Evolutionary conservation across 2,329 filamentous ascomycete genomes (phyloP).

Genomic region (Epichloe gansuensis): DNA sequence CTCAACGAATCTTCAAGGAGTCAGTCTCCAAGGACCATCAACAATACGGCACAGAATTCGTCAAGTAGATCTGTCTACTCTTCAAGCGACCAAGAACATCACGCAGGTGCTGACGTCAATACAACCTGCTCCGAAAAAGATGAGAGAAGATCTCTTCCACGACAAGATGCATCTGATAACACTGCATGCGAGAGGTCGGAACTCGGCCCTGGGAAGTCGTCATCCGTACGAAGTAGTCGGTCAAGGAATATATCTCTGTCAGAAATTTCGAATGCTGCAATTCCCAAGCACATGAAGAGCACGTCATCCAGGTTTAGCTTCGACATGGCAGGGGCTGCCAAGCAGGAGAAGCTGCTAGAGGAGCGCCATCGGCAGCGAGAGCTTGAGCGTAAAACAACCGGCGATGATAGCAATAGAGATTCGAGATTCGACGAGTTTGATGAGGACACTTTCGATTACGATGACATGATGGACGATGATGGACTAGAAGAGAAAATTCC

Average conservation of each 20-base stretch:
- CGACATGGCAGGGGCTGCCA: constrained; percentile 61
- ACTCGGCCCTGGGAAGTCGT: background rate
- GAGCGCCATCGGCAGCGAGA: constrained; percentile 59
- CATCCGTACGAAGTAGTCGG: constrained; percentile 22
- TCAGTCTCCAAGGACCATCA: background rate
- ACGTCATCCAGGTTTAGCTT: constrained; percentile 74
- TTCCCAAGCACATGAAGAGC: constrained; percentile 59
- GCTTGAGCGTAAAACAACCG: constrained; percentile 42
- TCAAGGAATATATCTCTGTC: constrained; percentile 44
- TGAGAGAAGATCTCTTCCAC: background rate
- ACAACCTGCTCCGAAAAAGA: background rate
- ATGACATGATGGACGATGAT: constrained; percentile 53
- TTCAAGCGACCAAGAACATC: background rate
- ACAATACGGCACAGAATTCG: background rate
- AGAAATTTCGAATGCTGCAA: constrained; percentile 34
- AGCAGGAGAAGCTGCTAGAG: constrained; percentile 57
- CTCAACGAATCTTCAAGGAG: background rate
- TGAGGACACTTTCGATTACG: constrained; percentile 48
- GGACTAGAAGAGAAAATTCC: constrained; percentile 57
- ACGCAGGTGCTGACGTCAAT: background rate
- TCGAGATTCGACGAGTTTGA: constrained; percentile 51
- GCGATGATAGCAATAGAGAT: constrained; percentile 29
- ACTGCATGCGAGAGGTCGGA: background rate
- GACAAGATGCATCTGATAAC: background rate
- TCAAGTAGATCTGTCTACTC: background rate